phyloP scores from a whole-genome alignment of 306 rosid genomes.

The Rubus parviflorus region DNA sequence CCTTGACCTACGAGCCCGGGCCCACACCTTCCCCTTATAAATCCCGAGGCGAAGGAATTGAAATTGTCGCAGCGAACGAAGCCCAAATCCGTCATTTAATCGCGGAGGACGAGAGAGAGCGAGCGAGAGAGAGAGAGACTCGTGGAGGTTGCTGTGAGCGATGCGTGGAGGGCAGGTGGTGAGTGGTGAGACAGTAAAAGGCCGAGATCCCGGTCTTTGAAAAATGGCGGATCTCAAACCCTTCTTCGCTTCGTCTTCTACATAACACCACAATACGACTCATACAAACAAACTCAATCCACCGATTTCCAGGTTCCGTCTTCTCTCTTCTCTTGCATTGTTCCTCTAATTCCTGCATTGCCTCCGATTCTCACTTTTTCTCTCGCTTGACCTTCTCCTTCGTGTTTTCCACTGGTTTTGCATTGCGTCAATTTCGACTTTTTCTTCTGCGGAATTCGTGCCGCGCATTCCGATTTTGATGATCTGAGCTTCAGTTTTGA shows the following conservation, averaged over 20 bases:
- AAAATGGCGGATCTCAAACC: too few species aligned
- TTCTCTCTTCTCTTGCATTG: neutral
- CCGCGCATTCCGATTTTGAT: too few species aligned
- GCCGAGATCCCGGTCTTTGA: too few species aligned
- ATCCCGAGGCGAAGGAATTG: neutral
- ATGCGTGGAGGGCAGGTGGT: conserved; percentile 37
- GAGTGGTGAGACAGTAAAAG: neutral
- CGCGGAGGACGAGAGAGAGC: neutral
- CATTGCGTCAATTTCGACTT: too few species aligned
- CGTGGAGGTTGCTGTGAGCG: conserved; percentile 42
- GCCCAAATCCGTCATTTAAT: conserved; percentile 26
- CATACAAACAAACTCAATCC: neutral
- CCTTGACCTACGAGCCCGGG: neutral
- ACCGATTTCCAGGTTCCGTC: neutral
- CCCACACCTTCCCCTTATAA: conserved; percentile 18
- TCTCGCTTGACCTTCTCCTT: too few species aligned
- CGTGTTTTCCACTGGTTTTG: too few species aligned
- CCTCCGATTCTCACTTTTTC: neutral
- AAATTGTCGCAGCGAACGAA: neutral
- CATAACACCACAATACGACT: neutral
- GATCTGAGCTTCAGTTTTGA: too few species aligned
- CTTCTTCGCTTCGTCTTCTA: neutral
- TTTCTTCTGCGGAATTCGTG: too few species aligned
- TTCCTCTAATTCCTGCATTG: too few species aligned
- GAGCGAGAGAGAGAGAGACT: conserved; percentile 5